These are phyloP conservation scores for Sporothrix pseudoabietina DNA, from an alignment of 2,329 filamentous ascomycete genomes.

Conservation along the genomic window DNA sequence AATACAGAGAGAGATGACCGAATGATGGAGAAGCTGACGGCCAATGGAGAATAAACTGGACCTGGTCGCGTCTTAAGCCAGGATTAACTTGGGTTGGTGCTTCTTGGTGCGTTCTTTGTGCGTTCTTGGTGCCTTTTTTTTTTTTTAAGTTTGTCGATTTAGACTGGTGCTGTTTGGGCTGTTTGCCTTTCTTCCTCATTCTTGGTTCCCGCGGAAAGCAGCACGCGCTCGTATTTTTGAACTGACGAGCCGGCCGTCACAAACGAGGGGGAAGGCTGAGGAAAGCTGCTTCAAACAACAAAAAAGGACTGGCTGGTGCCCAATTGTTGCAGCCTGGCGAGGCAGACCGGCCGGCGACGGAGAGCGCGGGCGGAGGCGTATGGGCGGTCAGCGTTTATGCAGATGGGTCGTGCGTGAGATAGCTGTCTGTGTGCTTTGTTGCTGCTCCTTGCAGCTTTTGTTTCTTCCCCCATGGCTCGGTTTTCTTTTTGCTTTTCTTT, in stretches of 20 bases:
- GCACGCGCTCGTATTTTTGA: conserved; percentile 19
- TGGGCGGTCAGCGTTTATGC: conserved; percentile 8
- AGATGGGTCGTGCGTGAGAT: not conserved
- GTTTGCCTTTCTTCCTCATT: not conserved
- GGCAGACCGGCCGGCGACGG: conserved; percentile 18
- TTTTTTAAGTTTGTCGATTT: not conserved
- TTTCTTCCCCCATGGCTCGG: not conserved
- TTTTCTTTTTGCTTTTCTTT: no score
- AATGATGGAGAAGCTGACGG: not conserved
- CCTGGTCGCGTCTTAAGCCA: not conserved
- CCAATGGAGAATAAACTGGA: not conserved
- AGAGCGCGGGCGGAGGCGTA: not conserved
- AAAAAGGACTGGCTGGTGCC: not conserved
- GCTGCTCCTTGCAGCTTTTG: not conserved
- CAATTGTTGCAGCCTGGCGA: conserved; percentile 22
- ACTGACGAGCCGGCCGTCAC: not conserved
- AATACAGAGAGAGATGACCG: not conserved
- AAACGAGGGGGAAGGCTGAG: conserved; percentile 7
- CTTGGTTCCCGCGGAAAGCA: conserved; percentile 1
- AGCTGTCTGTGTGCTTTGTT: not conserved
- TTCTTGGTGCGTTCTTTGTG: no score
- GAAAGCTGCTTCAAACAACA: not conserved
- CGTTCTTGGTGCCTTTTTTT: not conserved
- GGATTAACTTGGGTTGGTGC: not conserved
- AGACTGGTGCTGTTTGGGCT: not conserved